Evolutionary conservation across 1,284 basidiomycete genomes (phyloP).

Genomic region (Ganoderma leucocontextum): DNA sequence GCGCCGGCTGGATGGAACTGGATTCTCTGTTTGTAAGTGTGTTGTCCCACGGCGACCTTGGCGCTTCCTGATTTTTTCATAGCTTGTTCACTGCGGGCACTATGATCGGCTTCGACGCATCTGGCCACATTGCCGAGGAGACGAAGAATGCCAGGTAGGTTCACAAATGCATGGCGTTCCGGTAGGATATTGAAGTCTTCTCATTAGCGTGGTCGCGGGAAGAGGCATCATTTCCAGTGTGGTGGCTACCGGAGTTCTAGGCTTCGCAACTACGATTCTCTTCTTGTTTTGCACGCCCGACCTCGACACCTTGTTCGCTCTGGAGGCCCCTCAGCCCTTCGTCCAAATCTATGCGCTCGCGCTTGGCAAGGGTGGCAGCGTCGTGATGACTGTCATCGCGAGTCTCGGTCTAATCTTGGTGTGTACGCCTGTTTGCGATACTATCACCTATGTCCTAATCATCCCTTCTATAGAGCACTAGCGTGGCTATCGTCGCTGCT

Average conservation of each 20-base stretch:
- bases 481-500: slow-evolving; percentile 83
- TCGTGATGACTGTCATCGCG: slow-evolving; percentile 87
- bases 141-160: slow-evolving; percentile 83
- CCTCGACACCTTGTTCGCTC: slow-evolving; percentile 73
- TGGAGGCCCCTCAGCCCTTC: slow-evolving; percentile 87
- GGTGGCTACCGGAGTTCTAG: slow-evolving; percentile 76
- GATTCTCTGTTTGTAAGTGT: slow-evolving; percentile 75
- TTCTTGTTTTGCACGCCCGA: slow-evolving; percentile 89
- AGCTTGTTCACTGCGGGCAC: slow-evolving; percentile 87
- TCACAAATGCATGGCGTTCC: background rate
- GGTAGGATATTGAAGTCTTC: slow-evolving; percentile 10
- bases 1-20: slow-evolving; percentile 88
- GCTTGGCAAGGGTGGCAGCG: slow-evolving; percentile 76
- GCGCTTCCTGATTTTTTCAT: slow-evolving; percentile 17
- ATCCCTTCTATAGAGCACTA: slow-evolving; percentile 70
- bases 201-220: slow-evolving; percentile 71
- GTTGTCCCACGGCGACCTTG: slow-evolving; percentile 16
- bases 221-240: slow-evolving; percentile 82
- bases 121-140: slow-evolving; percentile 90
- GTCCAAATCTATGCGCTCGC: slow-evolving; percentile 86
- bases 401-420: slow-evolving; percentile 82
- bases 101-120: slow-evolving; percentile 88
- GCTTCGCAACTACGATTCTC: slow-evolving; percentile 79
- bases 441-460: slow-evolving; percentile 12
- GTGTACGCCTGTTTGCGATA: slow-evolving; percentile 32